Evolutionary conservation across 345 rosid genomes (phyloP).

Genomic region (Salix brachista): DNA sequence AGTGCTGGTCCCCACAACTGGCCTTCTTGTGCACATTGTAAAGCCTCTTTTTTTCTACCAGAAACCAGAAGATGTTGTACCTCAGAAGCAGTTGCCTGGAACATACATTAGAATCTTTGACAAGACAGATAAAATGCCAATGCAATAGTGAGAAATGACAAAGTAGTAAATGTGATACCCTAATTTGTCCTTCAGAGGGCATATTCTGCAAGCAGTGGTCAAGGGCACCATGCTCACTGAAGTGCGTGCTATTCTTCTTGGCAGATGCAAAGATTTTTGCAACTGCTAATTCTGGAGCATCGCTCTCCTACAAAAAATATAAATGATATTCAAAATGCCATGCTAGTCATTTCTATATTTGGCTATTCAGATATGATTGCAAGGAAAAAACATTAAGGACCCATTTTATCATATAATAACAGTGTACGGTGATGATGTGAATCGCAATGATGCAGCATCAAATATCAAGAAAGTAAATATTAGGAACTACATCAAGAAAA

Average conservation of each 20-base stretch:
- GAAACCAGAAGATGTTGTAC: slow-evolving; percentile 92
- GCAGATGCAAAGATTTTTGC: slow-evolving; percentile 88
- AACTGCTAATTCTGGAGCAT: slow-evolving; percentile 87
- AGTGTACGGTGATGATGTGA: neutral
- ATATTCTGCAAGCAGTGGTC: slow-evolving; percentile 70
- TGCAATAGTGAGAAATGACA: neutral
- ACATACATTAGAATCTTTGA: slow-evolving; percentile 19
- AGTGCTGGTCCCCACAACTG: slow-evolving; percentile 99
- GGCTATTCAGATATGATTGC: neutral
- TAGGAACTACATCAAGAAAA: neutral
- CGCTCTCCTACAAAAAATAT: slow-evolving; percentile 53
- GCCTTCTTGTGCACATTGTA: slow-evolving; percentile 84
- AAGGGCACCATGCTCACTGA: slow-evolving; percentile 45
- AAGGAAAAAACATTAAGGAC: neutral
- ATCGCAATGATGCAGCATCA: slow-evolving; percentile 1
- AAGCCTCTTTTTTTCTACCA: slow-evolving; percentile 85
- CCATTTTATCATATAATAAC: neutral
- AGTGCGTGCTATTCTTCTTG: slow-evolving; percentile 53
- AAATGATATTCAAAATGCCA: neutral
- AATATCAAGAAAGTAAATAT: neutral
- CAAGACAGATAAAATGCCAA: slow-evolving; percentile 3
- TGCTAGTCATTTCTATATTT: neutral
- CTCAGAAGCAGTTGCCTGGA: slow-evolving; percentile 84
- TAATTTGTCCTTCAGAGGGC: slow-evolving; percentile 85
- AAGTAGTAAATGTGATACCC: slow-evolving; percentile 40